Base-by-base conservation (phyloP, 441 rosid species). In the Gossypium lobatum region DNA sequence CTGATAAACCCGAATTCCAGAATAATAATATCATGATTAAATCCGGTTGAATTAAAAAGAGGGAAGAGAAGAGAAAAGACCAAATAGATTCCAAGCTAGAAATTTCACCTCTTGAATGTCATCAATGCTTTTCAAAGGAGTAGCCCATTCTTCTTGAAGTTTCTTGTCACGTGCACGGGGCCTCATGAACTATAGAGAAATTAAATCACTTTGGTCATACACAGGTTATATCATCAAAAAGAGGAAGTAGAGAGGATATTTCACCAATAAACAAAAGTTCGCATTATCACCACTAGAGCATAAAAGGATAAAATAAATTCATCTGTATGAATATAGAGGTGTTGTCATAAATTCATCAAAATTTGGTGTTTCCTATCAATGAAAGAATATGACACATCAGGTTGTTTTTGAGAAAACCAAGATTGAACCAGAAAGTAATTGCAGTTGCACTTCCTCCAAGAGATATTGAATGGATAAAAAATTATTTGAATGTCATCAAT, bases 91-190 rank as follows among this genome's bases (percentile, higher is more conserved):
- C 10, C 16, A n/a, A 59, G 17, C 69, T 42, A 45, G 34, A 78
- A 75, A 63, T 39, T 9, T 18, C 83, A 95, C 99, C 91, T 90
- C 98, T 64, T 75, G 75, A 76, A 95, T 84, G 83, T 95, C 99
- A 76, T 89, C 93, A 57, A 87, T 62, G 58, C 89, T 76, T 64
- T 84, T 88, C 87, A 95, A 72, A 57, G 91, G 90, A 57, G 83
- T 86, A 54, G 76, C 88, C 98, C 98, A 93, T 77, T 95, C 98
- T 71, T 92, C 86, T 0, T 85, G 85, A 86, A 95, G 94, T 80
- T 88, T 95, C 91, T 91, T 95, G 91, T 87, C 95, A 71, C 95
- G 95, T 71, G 92, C 83, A 61, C 90, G 88, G 34, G 93, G 94
- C 45, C 97, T 89, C 92, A 85, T 86, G 88, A 95, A 95, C 97